Percentiles rank a stretch among this genome's conserved stretches.
Evolutionary conservation across 129 eudicot species (phyloP).

Genomic region (Saposhnikovia divaricata): DNA sequence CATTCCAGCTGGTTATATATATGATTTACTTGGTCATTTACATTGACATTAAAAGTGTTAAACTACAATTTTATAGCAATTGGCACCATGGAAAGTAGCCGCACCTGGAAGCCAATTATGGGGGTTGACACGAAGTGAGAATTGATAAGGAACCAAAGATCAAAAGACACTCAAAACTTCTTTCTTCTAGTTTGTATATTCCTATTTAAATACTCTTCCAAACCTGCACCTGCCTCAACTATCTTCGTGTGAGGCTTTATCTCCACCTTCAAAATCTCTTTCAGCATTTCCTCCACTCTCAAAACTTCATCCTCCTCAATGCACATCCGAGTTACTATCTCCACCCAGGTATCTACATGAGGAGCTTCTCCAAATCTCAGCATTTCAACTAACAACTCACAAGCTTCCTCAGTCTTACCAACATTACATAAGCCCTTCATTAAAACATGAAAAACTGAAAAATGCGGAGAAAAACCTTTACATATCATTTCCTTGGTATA

Average conservation of each 20-base stretch:
- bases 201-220: conserved; percentile 51
- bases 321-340: conserved; percentile 52
- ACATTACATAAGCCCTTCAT: conserved; percentile 54
- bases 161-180: neutral
- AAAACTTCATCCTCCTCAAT: conserved; percentile 34
- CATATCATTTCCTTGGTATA: conserved; percentile 55
- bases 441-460: conserved; percentile 52
- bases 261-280: conserved; percentile 53
- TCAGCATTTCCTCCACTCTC: conserved; percentile 24
- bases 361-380: conserved; percentile 54
- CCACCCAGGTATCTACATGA: conserved; percentile 59
- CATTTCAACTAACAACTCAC: conserved; percentile 44
- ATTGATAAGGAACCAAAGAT: neutral
- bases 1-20: neutral
- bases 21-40: neutral
- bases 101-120: neutral
- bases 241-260: conserved; percentile 50
- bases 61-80: neutral
- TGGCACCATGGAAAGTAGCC: neutral
- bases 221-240: conserved; percentile 58
- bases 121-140: neutral
- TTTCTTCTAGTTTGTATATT: conserved; percentile 11
- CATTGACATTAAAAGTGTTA: neutral
- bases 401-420: conserved; percentile 72
- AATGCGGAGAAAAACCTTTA: conserved; percentile 71